Evolutionary conservation across 2,329 filamentous ascomycete species (phyloP).

Genomic region (Microsporum ferrugineum): DNA sequence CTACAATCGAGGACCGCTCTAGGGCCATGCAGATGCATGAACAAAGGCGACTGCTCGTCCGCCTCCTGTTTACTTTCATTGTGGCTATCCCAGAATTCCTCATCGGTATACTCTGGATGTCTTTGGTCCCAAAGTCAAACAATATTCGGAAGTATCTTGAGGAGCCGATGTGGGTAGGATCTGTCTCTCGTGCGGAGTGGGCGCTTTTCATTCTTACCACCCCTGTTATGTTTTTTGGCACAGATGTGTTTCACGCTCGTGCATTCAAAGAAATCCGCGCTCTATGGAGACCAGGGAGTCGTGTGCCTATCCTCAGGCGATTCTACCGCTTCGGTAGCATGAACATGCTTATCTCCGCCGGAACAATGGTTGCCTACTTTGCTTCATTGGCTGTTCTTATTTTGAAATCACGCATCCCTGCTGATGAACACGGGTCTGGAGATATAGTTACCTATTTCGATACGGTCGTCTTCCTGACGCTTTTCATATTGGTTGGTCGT

Average conservation of each 20-base stretch:
- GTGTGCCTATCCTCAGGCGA: conserved; percentile 57
- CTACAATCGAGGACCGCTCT: conserved; percentile 72
- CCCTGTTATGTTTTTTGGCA: conserved; percentile 74
- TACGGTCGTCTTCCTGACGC: conserved; percentile 79
- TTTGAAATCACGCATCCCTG: conserved; percentile 36
- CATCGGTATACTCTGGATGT: conserved; percentile 87
- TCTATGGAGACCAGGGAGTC: conserved; percentile 67
- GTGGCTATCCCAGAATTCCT: conserved; percentile 73
- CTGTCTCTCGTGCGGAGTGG: conserved; percentile 64
- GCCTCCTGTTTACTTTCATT: conserved; percentile 58
- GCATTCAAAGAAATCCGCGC: conserved; percentile 66
- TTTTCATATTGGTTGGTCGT: conserved; percentile 63
- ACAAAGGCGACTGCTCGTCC: conserved; percentile 53
- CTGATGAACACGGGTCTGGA: conserved; percentile 33
- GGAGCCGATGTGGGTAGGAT: conserved; percentile 56
- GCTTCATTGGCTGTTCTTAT: conserved; percentile 71
- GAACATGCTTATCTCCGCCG: conserved; percentile 85
- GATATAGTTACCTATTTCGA: conserved; percentile 67
- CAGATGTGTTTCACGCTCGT: conserved; percentile 71
- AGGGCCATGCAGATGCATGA: conserved; percentile 60
- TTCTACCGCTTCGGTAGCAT: conserved; percentile 95
- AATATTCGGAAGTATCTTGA: conserved; percentile 54
- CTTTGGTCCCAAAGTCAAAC: conserved; percentile 53
- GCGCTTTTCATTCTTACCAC: conserved; percentile 71
- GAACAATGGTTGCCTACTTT: conserved; percentile 77